Conservation (phyloP, 768 basidiomycete species). For the Lactarius hengduanensis region DNA sequence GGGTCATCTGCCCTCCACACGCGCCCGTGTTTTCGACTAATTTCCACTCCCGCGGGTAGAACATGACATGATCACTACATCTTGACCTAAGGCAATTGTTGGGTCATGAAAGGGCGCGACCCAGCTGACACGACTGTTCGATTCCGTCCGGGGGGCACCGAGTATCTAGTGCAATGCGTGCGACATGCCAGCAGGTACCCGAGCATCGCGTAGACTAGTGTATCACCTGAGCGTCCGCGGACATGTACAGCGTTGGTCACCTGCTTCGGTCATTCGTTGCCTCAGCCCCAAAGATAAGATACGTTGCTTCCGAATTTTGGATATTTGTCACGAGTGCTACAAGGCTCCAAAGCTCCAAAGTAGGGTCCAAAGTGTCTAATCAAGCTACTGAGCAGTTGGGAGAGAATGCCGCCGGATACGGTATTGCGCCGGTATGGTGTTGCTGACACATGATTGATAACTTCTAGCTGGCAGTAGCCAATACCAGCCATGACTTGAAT, state of each 20-base stretch:
- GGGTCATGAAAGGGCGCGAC: not conserved
- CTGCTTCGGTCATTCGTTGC: conserved; percentile 16
- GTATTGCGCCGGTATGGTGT: not conserved
- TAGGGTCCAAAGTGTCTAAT: not conserved
- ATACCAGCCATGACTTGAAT: no score
- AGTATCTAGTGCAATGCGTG: not conserved
- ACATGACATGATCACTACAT: not conserved
- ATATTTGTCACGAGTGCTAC: not conserved
- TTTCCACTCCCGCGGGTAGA: conserved; percentile 10
- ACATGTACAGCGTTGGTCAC: not conserved
- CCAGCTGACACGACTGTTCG: not conserved
- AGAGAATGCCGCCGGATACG: not conserved
- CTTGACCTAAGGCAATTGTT: not conserved
- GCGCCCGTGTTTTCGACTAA: conserved; percentile 8
- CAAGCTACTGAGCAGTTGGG: not conserved
- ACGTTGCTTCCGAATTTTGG: not conserved
- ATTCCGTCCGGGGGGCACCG: not conserved
- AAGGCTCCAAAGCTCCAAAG: not conserved
- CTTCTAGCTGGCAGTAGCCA: no score
- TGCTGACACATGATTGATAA: not conserved
- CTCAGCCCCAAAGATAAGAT: not conserved
- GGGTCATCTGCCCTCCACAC: conserved; percentile 21
- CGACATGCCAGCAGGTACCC: not conserved
- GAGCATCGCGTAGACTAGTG: not conserved
- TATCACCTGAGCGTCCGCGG: conserved; percentile 11